Percentiles rank a stretch among this genome's conserved stretches.
phyloP scores from a whole-genome alignment of 2,329 filamentous ascomycete species.

The Lomentospora prolificans region DNA sequence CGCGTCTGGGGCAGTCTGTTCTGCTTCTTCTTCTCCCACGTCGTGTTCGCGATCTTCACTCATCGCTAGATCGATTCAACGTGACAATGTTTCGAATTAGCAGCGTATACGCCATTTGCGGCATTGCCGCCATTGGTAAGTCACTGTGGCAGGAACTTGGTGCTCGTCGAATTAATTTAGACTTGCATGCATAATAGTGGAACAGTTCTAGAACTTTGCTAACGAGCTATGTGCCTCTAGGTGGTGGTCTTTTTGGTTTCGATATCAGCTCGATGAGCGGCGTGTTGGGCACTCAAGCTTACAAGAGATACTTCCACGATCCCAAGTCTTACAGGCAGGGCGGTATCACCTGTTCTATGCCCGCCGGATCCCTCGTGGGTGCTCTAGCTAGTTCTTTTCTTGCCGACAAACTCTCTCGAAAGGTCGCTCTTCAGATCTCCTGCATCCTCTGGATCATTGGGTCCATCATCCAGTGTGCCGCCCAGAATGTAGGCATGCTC shows the following conservation, averaged over 20 bases:
- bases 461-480: constrained; percentile 46
- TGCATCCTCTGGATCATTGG: constrained; percentile 42
- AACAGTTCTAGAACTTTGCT: too few species aligned
- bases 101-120: constrained; percentile 52
- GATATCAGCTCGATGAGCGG: constrained; percentile 69
- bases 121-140: constrained; percentile 51
- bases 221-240: constrained; percentile 23
- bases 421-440: constrained; percentile 36
- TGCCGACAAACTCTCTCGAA: constrained; percentile 40
- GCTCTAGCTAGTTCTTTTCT: constrained; percentile 40
- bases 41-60: background rate
- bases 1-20: too few species aligned
- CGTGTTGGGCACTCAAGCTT: constrained; percentile 56
- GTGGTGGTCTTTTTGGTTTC: constrained; percentile 67
- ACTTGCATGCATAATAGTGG: too few species aligned
- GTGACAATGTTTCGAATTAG: constrained; percentile 30
- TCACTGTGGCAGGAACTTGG: too few species aligned
- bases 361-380: constrained; percentile 59
- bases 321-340: constrained; percentile 50
- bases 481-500: constrained; percentile 61
- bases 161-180: too few species aligned
- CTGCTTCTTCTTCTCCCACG: too few species aligned
- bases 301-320: constrained; percentile 63
- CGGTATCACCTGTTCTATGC: constrained; percentile 64
- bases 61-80: background rate